Conservation (phyloP, 495 filamentous ascomycete genomes). For the Staphylotrichum longicolle region DNA sequence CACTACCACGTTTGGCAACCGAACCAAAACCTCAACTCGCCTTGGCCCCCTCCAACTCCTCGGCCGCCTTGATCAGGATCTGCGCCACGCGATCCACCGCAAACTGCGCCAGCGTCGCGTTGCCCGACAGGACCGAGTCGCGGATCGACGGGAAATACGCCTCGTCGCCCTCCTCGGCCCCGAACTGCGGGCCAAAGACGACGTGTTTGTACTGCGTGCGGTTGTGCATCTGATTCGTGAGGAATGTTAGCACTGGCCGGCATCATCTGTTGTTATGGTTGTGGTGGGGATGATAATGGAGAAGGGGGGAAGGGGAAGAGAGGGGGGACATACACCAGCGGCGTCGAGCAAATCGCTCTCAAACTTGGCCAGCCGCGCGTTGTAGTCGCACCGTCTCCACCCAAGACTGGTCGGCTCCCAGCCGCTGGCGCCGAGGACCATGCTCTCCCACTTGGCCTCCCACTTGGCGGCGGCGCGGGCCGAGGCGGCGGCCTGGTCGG, state of each 20-base stretch:
- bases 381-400: slow-evolving; percentile 63
- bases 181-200: slow-evolving; percentile 76
- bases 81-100: slow-evolving; percentile 70
- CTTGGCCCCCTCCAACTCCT: slow-evolving; percentile 10
- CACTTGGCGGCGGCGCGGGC: slow-evolving; percentile 67
- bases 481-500: slow-evolving; percentile 55
- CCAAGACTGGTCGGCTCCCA: slow-evolving; percentile 67
- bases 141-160: slow-evolving; percentile 81
- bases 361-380: slow-evolving; percentile 70
- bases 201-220: slow-evolving; percentile 95
- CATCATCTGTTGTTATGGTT: not conserved
- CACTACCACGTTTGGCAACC: too few species aligned
- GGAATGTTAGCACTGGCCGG: not conserved
- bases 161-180: slow-evolving; percentile 67
- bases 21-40: too few species aligned
- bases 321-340: slow-evolving; percentile 60
- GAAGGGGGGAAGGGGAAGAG: not conserved
- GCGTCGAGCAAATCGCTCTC: slow-evolving; percentile 81
- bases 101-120: slow-evolving; percentile 68
- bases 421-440: slow-evolving; percentile 61
- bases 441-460: slow-evolving; percentile 67
- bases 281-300: too few species aligned
- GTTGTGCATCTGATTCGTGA: slow-evolving; percentile 63
- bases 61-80: slow-evolving; percentile 63
- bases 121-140: slow-evolving; percentile 68